Base-by-base conservation (phyloP, 306 rosid species). In the Psophocarpus tetragonolobus region DNA sequence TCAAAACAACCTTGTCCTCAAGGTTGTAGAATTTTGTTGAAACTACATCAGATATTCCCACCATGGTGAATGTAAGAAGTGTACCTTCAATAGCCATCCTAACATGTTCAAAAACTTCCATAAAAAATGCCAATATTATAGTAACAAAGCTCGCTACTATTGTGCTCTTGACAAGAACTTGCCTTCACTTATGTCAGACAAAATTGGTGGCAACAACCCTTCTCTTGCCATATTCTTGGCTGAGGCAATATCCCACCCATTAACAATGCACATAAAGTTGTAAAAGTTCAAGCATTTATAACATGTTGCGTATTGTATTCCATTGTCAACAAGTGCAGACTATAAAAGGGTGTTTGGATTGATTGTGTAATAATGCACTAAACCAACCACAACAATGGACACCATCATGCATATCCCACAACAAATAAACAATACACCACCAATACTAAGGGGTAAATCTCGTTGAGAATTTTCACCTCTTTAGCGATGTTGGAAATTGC, bases 51-150 rank as follows among this genome's bases (percentile, higher is more conserved):
- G 87, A 94, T 72, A 88, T 20, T 17, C 97, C 97, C 44, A 94
- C 98, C 90, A 84, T 80, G 63, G 93, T 87, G 83, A 94, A 94
- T 27, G 98, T 97, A 67, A 90, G 82, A 76, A 94, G 97, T 0
- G 98, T 94, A 57, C 98, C 98, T 35, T 92, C 97, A 76, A 97
- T 94, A 38, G 91, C 98, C 97, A 92, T 95, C 41, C 95, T 97
- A 8, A 97, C 93, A 57, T 92, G 85, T 78, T 87, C 75, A 30
- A 92, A 88, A 85, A 92, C 97, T 79, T 95, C 98, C 97, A 92
- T 92, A 63, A 68, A 84, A 86, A 87, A 89, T 41, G 98, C 91
- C 82, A 95, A 83, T 68, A 65, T 27, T 71, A 97, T 92, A 71
- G 93, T 85, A 47, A 63, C 82, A 65, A 89, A 14, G 32, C 98